Conservation (phyloP, 1,139 yeast species). For the Yamadazyma diospyri region DNA sequence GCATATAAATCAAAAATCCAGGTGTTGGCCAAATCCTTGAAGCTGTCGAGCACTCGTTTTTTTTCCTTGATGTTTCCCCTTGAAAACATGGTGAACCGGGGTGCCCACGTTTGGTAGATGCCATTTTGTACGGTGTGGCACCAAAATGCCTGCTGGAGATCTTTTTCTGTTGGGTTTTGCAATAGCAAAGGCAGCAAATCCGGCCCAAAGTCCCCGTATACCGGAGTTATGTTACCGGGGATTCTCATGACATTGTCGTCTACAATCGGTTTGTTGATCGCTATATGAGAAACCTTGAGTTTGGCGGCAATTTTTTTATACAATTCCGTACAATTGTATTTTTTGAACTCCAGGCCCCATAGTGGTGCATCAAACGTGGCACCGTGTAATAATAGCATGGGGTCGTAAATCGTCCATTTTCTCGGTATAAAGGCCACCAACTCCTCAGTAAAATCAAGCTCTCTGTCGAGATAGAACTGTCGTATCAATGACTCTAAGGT, state of each 20-base stretch:
- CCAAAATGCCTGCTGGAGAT: constrained; percentile 64
- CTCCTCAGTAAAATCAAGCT: background rate
- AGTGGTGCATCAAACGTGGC: constrained; percentile 33
- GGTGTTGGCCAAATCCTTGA: constrained; percentile 29
- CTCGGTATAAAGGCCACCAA: constrained; percentile 31
- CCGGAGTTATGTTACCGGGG: constrained; percentile 56
- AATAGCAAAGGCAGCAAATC: constrained; percentile 22
- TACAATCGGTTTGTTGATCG: constrained; percentile 64
- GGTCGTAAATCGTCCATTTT: constrained; percentile 64
- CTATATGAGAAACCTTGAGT: constrained; percentile 53
- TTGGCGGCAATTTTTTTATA: constrained; percentile 17
- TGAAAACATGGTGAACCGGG: constrained; percentile 81
- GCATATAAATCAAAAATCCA: constrained; percentile 69
- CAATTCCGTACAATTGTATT: constrained; percentile 20
- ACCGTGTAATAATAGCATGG: constrained; percentile 55
- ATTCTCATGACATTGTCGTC: constrained; percentile 55
- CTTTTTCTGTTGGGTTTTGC: constrained; percentile 37
- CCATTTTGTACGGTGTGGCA: constrained; percentile 70
- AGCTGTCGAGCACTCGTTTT: constrained; percentile 51
- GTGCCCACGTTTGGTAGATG: constrained; percentile 79
- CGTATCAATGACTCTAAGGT: constrained; percentile 2
- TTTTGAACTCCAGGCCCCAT: constrained; percentile 26
- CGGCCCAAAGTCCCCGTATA: constrained; percentile 68
- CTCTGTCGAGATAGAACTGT: background rate
- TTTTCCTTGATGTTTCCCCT: constrained; percentile 88